These are phyloP conservation scores for Exophiala bonariae DNA, from an alignment of 2,329 filamentous ascomycete species.

Conservation along the genomic window DNA sequence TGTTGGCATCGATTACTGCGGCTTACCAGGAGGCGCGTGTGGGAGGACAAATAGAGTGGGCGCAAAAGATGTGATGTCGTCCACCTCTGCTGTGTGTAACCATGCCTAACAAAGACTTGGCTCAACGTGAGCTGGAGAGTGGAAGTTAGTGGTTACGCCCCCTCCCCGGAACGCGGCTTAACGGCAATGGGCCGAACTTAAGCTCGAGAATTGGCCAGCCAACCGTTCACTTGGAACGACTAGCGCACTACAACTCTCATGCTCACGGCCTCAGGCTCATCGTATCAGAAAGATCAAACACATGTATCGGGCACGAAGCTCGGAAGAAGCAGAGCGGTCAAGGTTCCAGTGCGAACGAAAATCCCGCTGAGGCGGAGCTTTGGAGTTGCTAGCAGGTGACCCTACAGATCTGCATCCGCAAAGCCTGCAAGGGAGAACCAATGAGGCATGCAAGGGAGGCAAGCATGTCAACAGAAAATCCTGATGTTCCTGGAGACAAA, in stretches of 20 bases:
- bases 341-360: no score
- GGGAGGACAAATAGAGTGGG: neutral
- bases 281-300: neutral
- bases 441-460: no score
- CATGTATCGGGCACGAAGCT: constrained; percentile 6
- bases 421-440: neutral
- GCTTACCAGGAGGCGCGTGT: neutral
- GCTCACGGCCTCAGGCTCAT: neutral
- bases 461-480: no score
- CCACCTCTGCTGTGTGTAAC: no score
- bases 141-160: no score
- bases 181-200: constrained; percentile 18
- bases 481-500: no score
- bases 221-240: constrained; percentile 12
- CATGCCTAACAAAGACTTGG: no score
- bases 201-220: constrained; percentile 21
- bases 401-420: constrained; percentile 8
- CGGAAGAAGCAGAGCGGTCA: neutral
- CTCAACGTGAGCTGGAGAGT: no score
- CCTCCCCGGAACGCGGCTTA: constrained; percentile 2
- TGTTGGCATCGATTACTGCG: neutral
- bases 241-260: constrained; percentile 1
- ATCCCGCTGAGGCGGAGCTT: no score
- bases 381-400: constrained; percentile 18
- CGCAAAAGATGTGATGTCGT: no score